Conservation (phyloP, 495 filamentous ascomycete species). For the Tetracladium setigerum region DNA sequence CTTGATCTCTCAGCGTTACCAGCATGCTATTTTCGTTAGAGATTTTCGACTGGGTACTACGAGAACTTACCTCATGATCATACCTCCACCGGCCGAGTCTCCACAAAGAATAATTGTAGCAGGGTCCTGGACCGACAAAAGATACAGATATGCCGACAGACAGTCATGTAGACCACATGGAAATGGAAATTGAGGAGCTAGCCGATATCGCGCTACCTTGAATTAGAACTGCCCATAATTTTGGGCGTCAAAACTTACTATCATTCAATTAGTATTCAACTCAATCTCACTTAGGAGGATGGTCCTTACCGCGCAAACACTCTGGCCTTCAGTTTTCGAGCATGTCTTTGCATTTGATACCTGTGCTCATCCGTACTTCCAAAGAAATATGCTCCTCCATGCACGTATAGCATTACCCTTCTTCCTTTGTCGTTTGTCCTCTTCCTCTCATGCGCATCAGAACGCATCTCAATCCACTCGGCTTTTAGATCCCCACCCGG, state of each 20-base stretch:
- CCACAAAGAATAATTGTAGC: slow-evolving; percentile 75
- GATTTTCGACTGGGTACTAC: not conserved
- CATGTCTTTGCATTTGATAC: slow-evolving; percentile 93
- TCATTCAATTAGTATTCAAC: slow-evolving; percentile 10
- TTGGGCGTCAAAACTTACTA: slow-evolving; percentile 7
- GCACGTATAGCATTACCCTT: slow-evolving; percentile 87
- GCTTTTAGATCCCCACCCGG: slow-evolving; percentile 55
- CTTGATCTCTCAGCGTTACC: slow-evolving; percentile 72
- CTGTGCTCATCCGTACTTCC: slow-evolving; percentile 92
- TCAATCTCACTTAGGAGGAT: not conserved
- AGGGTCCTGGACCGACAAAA: slow-evolving; percentile 65
- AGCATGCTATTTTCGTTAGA: slow-evolving; percentile 48
- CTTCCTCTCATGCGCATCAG: slow-evolving; percentile 67
- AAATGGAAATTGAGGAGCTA: slow-evolving; percentile 92
- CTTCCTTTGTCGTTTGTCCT: slow-evolving; percentile 47
- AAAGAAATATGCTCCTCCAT: slow-evolving; percentile 68
- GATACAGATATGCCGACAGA: slow-evolving; percentile 75
- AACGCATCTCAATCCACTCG: slow-evolving; percentile 94
- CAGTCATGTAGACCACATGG: slow-evolving; percentile 88
- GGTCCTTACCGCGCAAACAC: slow-evolving; percentile 66
- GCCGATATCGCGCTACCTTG: slow-evolving; percentile 59
- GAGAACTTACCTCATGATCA: slow-evolving; percentile 57
- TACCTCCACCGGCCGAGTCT: slow-evolving; percentile 85
- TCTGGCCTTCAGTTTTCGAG: slow-evolving; percentile 81
- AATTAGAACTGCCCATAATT: not conserved